Conservation (phyloP, 139 green algal genomes). For the Mychonastes homosphaera region DNA sequence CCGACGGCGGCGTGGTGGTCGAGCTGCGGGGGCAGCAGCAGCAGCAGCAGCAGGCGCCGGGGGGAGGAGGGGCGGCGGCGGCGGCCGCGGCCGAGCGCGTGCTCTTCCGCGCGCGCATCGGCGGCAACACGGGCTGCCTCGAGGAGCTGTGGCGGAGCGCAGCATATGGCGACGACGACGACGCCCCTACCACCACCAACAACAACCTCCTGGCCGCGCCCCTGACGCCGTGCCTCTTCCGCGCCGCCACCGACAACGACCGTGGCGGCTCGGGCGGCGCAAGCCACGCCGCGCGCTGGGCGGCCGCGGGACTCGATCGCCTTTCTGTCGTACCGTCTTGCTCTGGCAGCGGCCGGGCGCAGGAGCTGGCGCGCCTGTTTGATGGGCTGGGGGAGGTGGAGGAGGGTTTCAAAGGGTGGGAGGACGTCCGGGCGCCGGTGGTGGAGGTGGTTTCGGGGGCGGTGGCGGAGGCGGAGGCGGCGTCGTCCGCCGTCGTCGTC, state of each 20-base stretch:
- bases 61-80: not conserved
- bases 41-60: not conserved
- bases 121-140: conserved; percentile 18
- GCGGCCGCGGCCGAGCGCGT: not conserved
- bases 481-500: not conserved
- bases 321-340: too few relatives aligned
- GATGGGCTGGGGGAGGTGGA: not conserved
- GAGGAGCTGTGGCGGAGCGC: conserved; percentile 1
- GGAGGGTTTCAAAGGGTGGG: too few relatives aligned
- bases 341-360: not conserved
- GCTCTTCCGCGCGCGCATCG: conserved; percentile 5
- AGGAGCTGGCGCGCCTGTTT: not conserved
- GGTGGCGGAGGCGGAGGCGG: not conserved
- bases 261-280: conserved; percentile 50
- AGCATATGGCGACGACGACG: too few relatives aligned
- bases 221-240: conserved; percentile 48
- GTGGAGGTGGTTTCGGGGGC: not conserved
- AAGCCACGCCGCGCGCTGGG: conserved; percentile 57
- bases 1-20: too few relatives aligned
- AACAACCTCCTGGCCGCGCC: conserved; percentile 23
- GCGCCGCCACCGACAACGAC: conserved; percentile 83
- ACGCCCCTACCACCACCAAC: too few relatives aligned
- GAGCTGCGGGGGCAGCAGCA: not conserved
- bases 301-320: conserved; percentile 40
- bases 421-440: not conserved